Base-by-base conservation (phyloP, 2,329 filamentous ascomycete species). In the Xylaria sp. region DNA sequence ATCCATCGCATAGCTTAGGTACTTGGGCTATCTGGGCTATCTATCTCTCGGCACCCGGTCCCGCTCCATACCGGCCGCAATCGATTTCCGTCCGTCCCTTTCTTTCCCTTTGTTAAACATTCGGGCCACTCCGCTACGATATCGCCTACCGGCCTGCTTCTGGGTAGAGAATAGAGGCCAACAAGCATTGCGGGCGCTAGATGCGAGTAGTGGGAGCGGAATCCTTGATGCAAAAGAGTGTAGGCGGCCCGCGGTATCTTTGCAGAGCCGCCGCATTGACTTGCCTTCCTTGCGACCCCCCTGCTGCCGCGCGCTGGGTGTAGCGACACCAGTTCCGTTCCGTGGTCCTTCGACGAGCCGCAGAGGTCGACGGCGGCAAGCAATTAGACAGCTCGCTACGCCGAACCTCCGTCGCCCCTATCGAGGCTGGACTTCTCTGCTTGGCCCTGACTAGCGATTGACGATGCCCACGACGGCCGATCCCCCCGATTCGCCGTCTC, bases 401-500 rank as follows among this genome's bases (percentile, higher is more conserved):
- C 53, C 53, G 24, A n/a, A 12, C 27, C 45, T 30, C 47, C 27
- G 27, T 17, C 17, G 45, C 50, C 59, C 54, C 24, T 36, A n/a
- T 51, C n/a, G 19, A 47, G 42, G 5, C 39, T n/a, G 39, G n/a
- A 36, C 36, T 58, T 47, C 54, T 36, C 34, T 51, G 34, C 39
- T 24, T 30, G 19, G 1, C n/a, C 24, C 21, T 1, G 7, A 12
- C 24, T 21, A 27, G 53, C 66, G 21, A 36, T 9, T 19, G 17
- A 73, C 42, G n/a, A 77, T 78, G 76, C 62, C 73, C 51, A 54
- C 67, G 42, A 68, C 63, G 30, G 69, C 62, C 47, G 74, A 75
- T 27, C 61, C 65, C 39, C 51, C 67, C 61, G 74, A 76, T 76
- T 74, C 80, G 51, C 78, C 77, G 63, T 82, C 81, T 54, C 79